Evolutionary conservation across 495 filamentous ascomycete genomes (phyloP), one percentile per base, ranked within the genome.

Genomic region (Lepidopterella palustris): DNA sequence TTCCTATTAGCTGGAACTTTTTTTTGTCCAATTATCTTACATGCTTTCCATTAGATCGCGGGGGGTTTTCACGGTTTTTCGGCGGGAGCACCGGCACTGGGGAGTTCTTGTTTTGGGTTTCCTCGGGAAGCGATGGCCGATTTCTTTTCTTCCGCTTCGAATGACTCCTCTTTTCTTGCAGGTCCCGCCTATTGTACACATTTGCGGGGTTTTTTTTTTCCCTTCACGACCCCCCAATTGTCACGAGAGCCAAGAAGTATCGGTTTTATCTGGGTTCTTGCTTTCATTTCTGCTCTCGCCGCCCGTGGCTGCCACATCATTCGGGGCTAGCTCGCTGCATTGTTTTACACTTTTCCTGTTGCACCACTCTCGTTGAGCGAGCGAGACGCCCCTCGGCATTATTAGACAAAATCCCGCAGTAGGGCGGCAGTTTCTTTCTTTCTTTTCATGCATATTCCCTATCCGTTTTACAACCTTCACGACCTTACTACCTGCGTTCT

Each of bases 61-160:
- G 47, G 39, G n/a, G 35, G 13, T 42, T 42, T 42, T 42, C 35
- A 42, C 35, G 35, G 35, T 42, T 50, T 50, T 49, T 50, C 15
- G 15, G 21, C 21, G 47, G 47, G 47, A 24, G 47, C 47, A 50
- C 47, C 20, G 47, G 47, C 23, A 25, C 11, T 15, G 9, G 47
- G 24, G 25, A 15, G 23, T 27, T 27, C 8, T 24, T 49, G 45
- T 21, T 50, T 11, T 50, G 23, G 47, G 47, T 50, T 24, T 50
- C 20, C 25, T 49, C 20, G 47, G 47, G 15, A 50, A 50, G 47
- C 47, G 47, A 26, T 6, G 21, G 15, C 21, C 47, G 20, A 50
- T 26, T 25, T 50, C 35, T 50, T 49, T 49, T 25, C 20, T 50
- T 50, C 26, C 47, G 47, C 47, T 50, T 25, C 18, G 47, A 50